phyloP scores from a whole-genome alignment of 1,139 yeast species.

The Taphrina flavorubra region DNA sequence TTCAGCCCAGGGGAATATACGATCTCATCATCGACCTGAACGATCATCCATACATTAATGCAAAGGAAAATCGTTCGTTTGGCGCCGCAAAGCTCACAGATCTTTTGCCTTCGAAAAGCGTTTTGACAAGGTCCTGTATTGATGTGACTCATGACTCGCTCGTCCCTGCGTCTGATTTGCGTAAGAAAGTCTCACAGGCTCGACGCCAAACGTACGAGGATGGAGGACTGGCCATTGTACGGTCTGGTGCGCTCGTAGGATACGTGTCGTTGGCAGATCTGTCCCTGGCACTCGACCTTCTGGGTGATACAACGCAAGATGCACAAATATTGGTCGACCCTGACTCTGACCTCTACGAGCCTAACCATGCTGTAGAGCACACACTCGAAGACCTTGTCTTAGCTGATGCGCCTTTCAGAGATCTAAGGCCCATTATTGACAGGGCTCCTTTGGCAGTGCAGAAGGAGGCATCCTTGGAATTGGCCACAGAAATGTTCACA shows the following conservation, averaged over 20 bases:
- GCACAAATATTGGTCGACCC: slow-evolving; percentile 4
- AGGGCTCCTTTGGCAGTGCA: slow-evolving; percentile 38
- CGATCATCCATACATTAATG: slow-evolving; percentile 33
- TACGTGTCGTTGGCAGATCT: slow-evolving; percentile 39
- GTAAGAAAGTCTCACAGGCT: slow-evolving; percentile 3
- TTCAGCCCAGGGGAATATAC: slow-evolving; percentile 41
- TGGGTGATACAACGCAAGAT: background rate
- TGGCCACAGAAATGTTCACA: slow-evolving; percentile 40
- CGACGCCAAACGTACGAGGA: slow-evolving; percentile 19
- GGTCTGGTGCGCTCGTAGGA: slow-evolving; percentile 32
- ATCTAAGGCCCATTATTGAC: slow-evolving; percentile 16
- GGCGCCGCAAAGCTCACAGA: slow-evolving; percentile 2
- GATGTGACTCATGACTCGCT: slow-evolving; percentile 26
- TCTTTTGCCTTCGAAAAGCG: slow-evolving; percentile 5
- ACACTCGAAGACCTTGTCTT: slow-evolving; percentile 1
- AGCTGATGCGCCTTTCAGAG: background rate
- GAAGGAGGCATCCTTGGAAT: slow-evolving; percentile 37
- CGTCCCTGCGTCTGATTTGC: slow-evolving; percentile 2
- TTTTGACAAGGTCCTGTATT: background rate
- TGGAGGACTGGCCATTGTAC: slow-evolving; percentile 39
- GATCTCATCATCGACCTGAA: slow-evolving; percentile 33
- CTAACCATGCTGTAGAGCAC: background rate
- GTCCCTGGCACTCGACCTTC: slow-evolving; percentile 33
- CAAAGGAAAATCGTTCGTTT: slow-evolving; percentile 4
- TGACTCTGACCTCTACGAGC: background rate